Percentiles rank a stretch among this genome's conserved stretches.
Conservation (phyloP, 2,329 filamentous ascomycete genomes). For the Raffaelea ambrosiae region DNA sequence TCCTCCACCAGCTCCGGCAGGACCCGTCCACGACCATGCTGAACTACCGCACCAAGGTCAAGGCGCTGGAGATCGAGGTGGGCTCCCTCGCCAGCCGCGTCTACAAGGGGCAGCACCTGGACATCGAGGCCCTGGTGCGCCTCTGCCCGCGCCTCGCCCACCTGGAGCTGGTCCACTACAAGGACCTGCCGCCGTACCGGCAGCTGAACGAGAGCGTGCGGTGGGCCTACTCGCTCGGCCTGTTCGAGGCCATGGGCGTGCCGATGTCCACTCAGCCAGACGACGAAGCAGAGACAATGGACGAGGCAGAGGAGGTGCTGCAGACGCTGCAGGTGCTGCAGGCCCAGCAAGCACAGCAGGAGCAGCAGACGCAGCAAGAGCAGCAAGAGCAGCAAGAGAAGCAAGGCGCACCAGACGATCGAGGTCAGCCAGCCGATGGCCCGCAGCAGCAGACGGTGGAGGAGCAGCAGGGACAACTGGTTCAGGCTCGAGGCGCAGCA, state of each 20-base stretch:
- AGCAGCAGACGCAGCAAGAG: not conserved
- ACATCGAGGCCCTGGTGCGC: constrained; percentile 43
- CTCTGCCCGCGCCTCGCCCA: constrained; percentile 58
- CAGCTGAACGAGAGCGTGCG: constrained; percentile 45
- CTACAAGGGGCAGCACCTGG: constrained; percentile 40
- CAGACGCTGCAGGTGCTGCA: not conserved
- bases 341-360: not conserved
- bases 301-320: constrained; percentile 29
- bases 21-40: constrained; percentile 39
- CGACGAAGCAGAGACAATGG: not conserved
- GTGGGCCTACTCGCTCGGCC: constrained; percentile 59
- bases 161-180: constrained; percentile 63
- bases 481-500: too few species aligned
- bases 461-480: too few species aligned
- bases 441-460: too few species aligned
- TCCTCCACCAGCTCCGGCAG: constrained; percentile 45
- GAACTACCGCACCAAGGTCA: constrained; percentile 65
- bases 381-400: not conserved
- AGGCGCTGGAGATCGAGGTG: constrained; percentile 61
- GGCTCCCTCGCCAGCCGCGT: constrained; percentile 44
- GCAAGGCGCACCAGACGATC: too few species aligned
- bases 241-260: constrained; percentile 57
- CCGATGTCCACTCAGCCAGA: constrained; percentile 16
- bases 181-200: constrained; percentile 60
- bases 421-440: too few species aligned